phyloP scores from a whole-genome alignment of 441 rosid species.

The Erodium chrysanthum region DNA sequence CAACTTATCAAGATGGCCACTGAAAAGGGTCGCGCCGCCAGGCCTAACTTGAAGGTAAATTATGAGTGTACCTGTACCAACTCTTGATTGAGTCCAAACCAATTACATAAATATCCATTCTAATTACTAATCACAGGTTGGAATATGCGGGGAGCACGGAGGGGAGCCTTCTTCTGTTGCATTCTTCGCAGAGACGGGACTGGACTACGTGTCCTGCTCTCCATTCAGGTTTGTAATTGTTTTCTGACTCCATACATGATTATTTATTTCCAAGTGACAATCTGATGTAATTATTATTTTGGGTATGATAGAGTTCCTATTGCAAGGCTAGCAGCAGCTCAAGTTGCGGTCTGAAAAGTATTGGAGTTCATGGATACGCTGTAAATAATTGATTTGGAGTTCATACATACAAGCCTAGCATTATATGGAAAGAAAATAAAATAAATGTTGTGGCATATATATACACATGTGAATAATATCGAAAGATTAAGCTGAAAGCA shows the following conservation, averaged over 20 bases:
- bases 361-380: not conserved
- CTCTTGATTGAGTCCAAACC: too few species aligned
- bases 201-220: conserved; percentile 91
- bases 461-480: too few species aligned
- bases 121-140: conserved; percentile 39
- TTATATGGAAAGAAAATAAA: too few species aligned
- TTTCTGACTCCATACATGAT: not conserved
- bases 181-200: conserved; percentile 77
- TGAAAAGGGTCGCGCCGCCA: conserved; percentile 68
- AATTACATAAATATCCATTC: too few species aligned
- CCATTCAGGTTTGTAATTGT: conserved; percentile 76
- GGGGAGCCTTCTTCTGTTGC: conserved; percentile 92
- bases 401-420: not conserved
- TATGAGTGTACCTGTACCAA: too few species aligned
- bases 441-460: too few species aligned
- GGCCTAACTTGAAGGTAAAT: conserved; percentile 76
- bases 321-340: conserved; percentile 98
- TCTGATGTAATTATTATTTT: not conserved
- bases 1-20: conserved; percentile 80
- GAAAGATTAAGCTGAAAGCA: too few species aligned
- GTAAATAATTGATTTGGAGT: not conserved
- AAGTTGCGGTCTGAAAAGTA: conserved; percentile 43
- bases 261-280: not conserved
- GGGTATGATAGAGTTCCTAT: conserved; percentile 61
- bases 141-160: conserved; percentile 95